phyloP scores from a whole-genome alignment of 2,329 filamentous ascomycete species.

The Phoma sp. region DNA sequence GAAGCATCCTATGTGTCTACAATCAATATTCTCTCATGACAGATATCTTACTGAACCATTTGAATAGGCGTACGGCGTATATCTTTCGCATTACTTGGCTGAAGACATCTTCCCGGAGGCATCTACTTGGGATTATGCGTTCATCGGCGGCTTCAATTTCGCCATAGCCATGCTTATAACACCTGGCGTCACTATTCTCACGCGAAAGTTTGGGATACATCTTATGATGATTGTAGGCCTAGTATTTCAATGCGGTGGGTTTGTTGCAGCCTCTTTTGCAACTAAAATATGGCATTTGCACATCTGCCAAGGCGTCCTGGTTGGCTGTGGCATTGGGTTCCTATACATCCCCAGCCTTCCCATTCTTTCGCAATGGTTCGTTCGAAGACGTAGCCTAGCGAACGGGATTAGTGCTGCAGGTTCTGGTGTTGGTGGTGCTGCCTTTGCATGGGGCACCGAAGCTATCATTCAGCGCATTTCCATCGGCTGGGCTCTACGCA shows the following conservation, averaged over 20 bases:
- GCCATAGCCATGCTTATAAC: conserved; percentile 45
- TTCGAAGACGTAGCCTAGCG: conserved; percentile 48
- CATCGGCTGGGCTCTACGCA: conserved; percentile 53
- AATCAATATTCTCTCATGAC: no score
- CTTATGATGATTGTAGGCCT: conserved; percentile 42
- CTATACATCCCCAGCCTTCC: conserved; percentile 51
- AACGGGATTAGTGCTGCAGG: conserved; percentile 52
- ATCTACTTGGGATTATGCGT: conserved; percentile 48
- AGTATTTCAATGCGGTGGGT: conserved; percentile 44
- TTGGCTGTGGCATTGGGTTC: conserved; percentile 52
- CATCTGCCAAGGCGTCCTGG: conserved; percentile 51
- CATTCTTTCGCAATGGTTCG: conserved; percentile 55
- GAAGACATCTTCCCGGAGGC: conserved; percentile 46
- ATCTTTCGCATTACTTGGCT: conserved; percentile 52
- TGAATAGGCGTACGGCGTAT: conserved; percentile 50
- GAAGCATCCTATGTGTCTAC: background rate
- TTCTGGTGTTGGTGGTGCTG: conserved; percentile 51
- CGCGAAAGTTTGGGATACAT: conserved; percentile 34
- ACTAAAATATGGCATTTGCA: conserved; percentile 51
- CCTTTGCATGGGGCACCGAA: conserved; percentile 40
- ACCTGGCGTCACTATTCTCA: conserved; percentile 41
- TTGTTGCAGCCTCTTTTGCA: conserved; percentile 50
- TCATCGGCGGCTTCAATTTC: conserved; percentile 52
- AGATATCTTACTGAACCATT: conserved; percentile 3
- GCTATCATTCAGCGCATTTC: conserved; percentile 48